phyloP scores from a whole-genome alignment of 2,329 filamentous ascomycete genomes.

The Neofusicoccum laricinum region DNA sequence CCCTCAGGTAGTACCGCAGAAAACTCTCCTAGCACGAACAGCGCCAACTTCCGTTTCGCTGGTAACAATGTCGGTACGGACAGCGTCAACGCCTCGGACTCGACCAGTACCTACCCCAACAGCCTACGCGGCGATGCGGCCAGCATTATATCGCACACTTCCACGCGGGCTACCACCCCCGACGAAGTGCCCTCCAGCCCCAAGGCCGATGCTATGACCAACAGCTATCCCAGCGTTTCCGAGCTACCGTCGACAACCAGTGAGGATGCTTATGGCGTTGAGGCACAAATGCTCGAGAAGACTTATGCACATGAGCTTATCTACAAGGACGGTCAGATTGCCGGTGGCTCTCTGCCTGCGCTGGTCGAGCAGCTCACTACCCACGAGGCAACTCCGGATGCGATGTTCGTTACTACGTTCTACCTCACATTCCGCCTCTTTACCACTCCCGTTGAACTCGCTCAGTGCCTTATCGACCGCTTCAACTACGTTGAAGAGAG shows the following conservation, averaged over 20 bases:
- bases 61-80: conserved; percentile 42
- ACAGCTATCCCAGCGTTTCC: conserved; percentile 64
- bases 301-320: conserved; percentile 89
- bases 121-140: conserved; percentile 72
- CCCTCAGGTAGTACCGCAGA: conserved; percentile 19
- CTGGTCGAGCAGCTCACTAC: conserved; percentile 92
- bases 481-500: conserved; percentile 89
- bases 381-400: conserved; percentile 88
- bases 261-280: conserved; percentile 76
- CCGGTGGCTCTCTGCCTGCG: conserved; percentile 83
- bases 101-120: conserved; percentile 74
- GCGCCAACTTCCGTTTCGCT: conserved; percentile 25
- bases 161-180: conserved; percentile 84
- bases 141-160: conserved; percentile 76
- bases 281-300: conserved; percentile 82
- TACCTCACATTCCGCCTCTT: conserved; percentile 96
- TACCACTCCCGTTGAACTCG: conserved; percentile 74
- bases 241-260: conserved; percentile 62
- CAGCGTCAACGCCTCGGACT: conserved; percentile 72
- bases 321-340: conserved; percentile 90
- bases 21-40: conserved; percentile 12
- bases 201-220: conserved; percentile 54
- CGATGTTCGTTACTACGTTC: conserved; percentile 88
- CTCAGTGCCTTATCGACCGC: conserved; percentile 79
- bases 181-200: conserved; percentile 58